Percentiles rank a stretch among this genome's conserved stretches.
Conservation (phyloP, 305 asterid species). For the Solanum aculeatissimum region DNA sequence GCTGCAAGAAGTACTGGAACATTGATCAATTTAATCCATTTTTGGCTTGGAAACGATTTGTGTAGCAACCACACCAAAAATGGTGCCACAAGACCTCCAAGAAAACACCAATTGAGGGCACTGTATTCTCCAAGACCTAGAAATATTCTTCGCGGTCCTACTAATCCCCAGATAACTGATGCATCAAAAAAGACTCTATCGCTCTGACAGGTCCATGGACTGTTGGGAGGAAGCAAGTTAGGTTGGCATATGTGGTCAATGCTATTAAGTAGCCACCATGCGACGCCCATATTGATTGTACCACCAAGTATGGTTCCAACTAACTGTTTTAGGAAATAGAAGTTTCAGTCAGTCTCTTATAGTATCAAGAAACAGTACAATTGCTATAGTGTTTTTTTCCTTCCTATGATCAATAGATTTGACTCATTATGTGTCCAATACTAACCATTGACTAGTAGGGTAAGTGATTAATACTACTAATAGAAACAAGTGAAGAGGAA, state of each 20-base stretch:
- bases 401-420: background rate
- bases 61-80: constrained; percentile 32
- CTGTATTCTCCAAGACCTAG: constrained; percentile 43
- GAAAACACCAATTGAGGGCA: constrained; percentile 58
- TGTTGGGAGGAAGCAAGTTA: constrained; percentile 38
- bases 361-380: background rate
- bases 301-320: constrained; percentile 60
- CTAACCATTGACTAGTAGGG: background rate
- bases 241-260: constrained; percentile 47
- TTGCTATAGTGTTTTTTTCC: background rate
- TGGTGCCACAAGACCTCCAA: constrained; percentile 50
- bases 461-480: background rate
- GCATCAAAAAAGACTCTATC: constrained; percentile 58
- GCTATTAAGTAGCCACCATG: constrained; percentile 40
- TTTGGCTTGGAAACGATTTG: constrained; percentile 32
- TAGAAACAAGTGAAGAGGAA: background rate
- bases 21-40: constrained; percentile 47
- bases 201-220: constrained; percentile 73
- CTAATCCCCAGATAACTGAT: constrained; percentile 77
- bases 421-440: background rate
- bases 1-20: constrained; percentile 59
- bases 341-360: background rate
- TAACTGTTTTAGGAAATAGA: constrained; percentile 15
- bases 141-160: constrained; percentile 55
- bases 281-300: constrained; percentile 40